Evolutionary conservation across 140 eudicot genomes (phyloP).

Genomic region (Anethum foeniculum): DNA sequence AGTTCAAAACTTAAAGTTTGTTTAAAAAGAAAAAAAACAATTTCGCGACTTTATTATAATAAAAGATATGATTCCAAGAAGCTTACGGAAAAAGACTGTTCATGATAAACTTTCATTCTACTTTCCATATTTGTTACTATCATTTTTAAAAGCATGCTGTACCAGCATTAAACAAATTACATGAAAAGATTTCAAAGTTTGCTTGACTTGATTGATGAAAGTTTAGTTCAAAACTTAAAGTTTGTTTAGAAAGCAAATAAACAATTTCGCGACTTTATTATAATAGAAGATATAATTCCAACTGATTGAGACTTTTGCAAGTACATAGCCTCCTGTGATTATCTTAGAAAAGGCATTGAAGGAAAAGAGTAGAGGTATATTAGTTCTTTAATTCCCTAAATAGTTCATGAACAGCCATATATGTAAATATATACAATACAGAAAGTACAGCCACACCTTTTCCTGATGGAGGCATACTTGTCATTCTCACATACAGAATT

Average conservation of each 20-base stretch:
- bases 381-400: neutral
- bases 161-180: neutral
- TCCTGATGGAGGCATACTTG: constrained; percentile 66
- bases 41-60: neutral
- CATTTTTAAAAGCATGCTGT: neutral
- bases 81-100: neutral
- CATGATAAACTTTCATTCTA: neutral
- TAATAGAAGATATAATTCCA: neutral
- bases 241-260: neutral
- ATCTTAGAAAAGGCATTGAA: neutral
- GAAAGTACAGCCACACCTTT: constrained; percentile 45
- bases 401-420: neutral
- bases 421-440: neutral
- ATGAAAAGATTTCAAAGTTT: neutral
- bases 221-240: neutral
- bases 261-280: neutral
- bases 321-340: neutral
- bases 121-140: neutral
- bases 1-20: neutral
- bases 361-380: neutral
- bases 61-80: neutral
- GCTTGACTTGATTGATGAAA: neutral
- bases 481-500: constrained; percentile 73
- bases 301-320: neutral
- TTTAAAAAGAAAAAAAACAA: neutral